Evolutionary conservation across 352 stramenopile species (phyloP).

Genomic region (Stephanocyclus meneghinianus): DNA sequence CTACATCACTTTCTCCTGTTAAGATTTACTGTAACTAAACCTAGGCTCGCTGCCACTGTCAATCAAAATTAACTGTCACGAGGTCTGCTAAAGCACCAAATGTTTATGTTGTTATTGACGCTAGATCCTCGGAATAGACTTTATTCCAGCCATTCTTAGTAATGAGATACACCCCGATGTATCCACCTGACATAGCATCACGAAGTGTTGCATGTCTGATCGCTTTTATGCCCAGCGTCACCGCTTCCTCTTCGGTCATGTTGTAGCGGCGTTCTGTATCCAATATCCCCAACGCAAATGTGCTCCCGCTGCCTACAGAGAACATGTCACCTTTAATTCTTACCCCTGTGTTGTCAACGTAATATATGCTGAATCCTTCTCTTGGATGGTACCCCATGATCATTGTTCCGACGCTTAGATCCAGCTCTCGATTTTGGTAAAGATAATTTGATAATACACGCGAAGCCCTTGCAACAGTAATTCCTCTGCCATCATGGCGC

Average conservation of each 20-base stretch:
- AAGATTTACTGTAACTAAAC: no score
- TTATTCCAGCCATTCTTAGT: slow-evolving; percentile 72
- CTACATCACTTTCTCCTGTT: no score
- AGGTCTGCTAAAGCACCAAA: background rate
- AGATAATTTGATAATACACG: slow-evolving; percentile 87
- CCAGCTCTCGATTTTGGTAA: slow-evolving; percentile 89
- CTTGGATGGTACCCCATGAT: slow-evolving; percentile 93
- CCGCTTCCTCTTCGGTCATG: slow-evolving; percentile 91
- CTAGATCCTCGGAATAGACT: slow-evolving; percentile 79
- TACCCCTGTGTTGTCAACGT: slow-evolving; percentile 93
- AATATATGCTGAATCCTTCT: slow-evolving; percentile 89
- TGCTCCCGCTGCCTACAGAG: slow-evolving; percentile 93
- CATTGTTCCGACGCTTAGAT: slow-evolving; percentile 96
- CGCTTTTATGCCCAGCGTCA: slow-evolving; percentile 91
- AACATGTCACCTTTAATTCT: slow-evolving; percentile 93
- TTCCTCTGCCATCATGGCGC: slow-evolving; percentile 79
- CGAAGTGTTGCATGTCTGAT: slow-evolving; percentile 94
- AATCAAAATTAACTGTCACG: background rate
- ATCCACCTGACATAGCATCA: slow-evolving; percentile 79
- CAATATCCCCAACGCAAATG: slow-evolving; percentile 94
- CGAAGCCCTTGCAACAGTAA: slow-evolving; percentile 71
- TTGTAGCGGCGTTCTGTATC: slow-evolving; percentile 89
- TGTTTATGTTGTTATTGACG: slow-evolving; percentile 35
- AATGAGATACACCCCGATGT: slow-evolving; percentile 82
- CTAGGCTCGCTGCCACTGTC: no score